These are phyloP conservation scores for Thelephora ganbajun DNA, from an alignment of 768 basidiomycete genomes.

Conservation along the genomic window DNA sequence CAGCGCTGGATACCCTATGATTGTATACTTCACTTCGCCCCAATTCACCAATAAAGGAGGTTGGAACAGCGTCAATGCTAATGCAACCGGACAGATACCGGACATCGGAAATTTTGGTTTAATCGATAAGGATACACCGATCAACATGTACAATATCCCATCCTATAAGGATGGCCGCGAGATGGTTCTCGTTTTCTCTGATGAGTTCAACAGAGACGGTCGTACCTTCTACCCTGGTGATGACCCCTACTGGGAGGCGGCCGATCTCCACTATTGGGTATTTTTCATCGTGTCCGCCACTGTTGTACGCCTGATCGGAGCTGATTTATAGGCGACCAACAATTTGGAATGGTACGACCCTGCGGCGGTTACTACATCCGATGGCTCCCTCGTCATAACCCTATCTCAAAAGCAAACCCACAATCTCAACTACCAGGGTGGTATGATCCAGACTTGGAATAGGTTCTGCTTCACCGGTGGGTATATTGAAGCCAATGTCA, in stretches of 20 bases:
- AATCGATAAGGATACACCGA: conserved; percentile 68
- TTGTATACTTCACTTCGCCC: conserved; percentile 15
- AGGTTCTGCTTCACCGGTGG: conserved; percentile 94
- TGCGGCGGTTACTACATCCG: conserved; percentile 53
- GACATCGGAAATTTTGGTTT: conserved; percentile 39
- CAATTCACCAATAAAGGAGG: conserved; percentile 18
- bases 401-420: conserved; percentile 54
- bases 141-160: conserved; percentile 33
- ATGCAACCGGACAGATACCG: conserved; percentile 30
- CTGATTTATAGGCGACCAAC: conserved; percentile 12
- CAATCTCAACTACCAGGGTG: conserved; percentile 59
- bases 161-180: conserved; percentile 37
- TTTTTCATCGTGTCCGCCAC: conserved; percentile 14
- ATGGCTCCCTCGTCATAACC: conserved; percentile 66
- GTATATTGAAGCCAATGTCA: conserved; percentile 54
- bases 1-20: conserved; percentile 24
- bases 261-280: conserved; percentile 69
- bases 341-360: conserved; percentile 76
- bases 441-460: conserved; percentile 60
- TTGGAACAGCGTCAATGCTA: conserved; percentile 34
- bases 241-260: conserved; percentile 85
- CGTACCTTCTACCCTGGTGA: conserved; percentile 74
- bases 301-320: neutral
- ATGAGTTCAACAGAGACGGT: conserved; percentile 75
- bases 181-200: conserved; percentile 69